Conservation (phyloP, 2,329 filamentous ascomycete species). For the Pleurostoma richardsiae region DNA sequence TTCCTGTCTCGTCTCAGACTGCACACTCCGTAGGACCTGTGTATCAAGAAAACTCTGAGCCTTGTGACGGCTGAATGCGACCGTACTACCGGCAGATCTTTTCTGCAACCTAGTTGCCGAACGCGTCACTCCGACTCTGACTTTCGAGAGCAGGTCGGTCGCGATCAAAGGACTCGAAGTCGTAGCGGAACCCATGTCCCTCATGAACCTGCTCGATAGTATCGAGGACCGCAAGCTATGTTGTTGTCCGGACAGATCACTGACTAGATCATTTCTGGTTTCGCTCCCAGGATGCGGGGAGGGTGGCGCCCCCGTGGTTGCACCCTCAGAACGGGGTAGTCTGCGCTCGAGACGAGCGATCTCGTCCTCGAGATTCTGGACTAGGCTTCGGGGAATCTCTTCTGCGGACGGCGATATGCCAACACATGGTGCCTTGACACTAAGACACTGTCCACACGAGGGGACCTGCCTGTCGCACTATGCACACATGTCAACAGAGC, state of each 20-base stretch:
- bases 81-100: background rate
- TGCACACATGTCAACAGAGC: no score
- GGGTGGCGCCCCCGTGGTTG: conserved; percentile 16
- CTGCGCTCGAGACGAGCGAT: conserved; percentile 24
- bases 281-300: background rate
- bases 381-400: conserved; percentile 23
- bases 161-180: conserved; percentile 19
- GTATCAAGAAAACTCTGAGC: background rate
- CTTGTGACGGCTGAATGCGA: background rate
- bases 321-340: conserved; percentile 15
- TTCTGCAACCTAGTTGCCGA: conserved; percentile 11
- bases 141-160: conserved; percentile 20
- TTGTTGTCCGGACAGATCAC: background rate
- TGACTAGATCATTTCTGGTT: background rate
- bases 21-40: conserved; percentile 7
- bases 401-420: conserved; percentile 17
- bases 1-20: conserved; percentile 9
- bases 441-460: conserved; percentile 19
- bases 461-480: conserved; percentile 15
- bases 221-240: conserved; percentile 11
- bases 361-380: conserved; percentile 24
- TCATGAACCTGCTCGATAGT: conserved; percentile 17
- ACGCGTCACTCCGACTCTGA: conserved; percentile 24
- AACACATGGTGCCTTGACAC: conserved; percentile 14
- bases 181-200: conserved; percentile 20